phyloP scores from a whole-genome alignment of 441 rosid genomes.

The Populus hybrid region DNA sequence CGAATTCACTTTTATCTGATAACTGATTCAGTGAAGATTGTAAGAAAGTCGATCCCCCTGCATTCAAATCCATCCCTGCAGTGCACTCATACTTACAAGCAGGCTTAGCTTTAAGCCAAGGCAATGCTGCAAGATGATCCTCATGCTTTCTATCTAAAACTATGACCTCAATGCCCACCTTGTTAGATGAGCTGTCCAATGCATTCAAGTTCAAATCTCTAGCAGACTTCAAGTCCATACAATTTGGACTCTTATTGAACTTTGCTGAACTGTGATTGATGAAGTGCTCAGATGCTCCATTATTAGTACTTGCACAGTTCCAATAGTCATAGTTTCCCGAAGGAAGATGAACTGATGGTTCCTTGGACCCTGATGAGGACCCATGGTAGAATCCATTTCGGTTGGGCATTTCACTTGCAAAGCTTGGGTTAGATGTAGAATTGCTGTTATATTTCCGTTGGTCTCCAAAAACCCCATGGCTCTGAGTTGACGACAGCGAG shows the following conservation, averaged over 20 bases:
- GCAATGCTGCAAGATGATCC: conserved; percentile 39
- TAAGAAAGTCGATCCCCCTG: conserved; percentile 31
- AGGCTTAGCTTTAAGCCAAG: conserved; percentile 63
- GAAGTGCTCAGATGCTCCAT: conserved; percentile 27
- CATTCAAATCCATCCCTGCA: conserved; percentile 43
- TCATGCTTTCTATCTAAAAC: conserved; percentile 48
- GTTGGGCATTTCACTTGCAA: conserved; percentile 37
- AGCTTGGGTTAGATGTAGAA: conserved; percentile 40
- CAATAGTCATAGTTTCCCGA: conserved; percentile 35
- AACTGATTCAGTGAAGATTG: conserved; percentile 39
- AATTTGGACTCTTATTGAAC: conserved; percentile 32
- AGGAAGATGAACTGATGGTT: conserved; percentile 28
- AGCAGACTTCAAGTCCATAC: conserved; percentile 37
- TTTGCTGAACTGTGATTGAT: conserved; percentile 28
- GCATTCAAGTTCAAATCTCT: conserved; percentile 63
- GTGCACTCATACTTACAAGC: conserved; percentile 33
- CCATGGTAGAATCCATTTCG: conserved; percentile 59
- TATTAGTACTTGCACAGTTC: conserved; percentile 38
- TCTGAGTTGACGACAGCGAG: conserved; percentile 43
- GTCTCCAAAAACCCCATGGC: conserved; percentile 49
- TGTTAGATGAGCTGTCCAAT: conserved; percentile 33
- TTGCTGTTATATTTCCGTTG: conserved; percentile 47
- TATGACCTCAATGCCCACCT: conserved; percentile 34
- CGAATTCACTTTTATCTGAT: conserved; percentile 32
- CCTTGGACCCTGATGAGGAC: conserved; percentile 63